These are phyloP conservation scores for Fusarium decemcellulare DNA, from an alignment of 2,329 filamentous ascomycete genomes.

Conservation along the genomic window DNA sequence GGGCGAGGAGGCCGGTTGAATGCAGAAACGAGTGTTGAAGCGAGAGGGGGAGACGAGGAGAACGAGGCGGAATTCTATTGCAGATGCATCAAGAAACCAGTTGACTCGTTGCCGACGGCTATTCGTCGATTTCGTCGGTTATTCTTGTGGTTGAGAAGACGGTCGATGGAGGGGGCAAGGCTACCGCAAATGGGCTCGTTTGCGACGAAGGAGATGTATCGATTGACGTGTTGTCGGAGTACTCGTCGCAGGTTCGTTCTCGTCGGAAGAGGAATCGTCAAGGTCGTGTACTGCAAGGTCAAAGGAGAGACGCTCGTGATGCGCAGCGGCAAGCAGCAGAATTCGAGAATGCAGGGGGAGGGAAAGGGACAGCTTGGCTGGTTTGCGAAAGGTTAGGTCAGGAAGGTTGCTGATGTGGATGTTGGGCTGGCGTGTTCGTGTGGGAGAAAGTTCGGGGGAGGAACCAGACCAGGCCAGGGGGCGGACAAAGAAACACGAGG, in stretches of 20 bases:
- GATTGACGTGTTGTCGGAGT: constrained; percentile 31
- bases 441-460: constrained; percentile 42
- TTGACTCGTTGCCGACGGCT: constrained; percentile 1
- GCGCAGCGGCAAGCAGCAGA: constrained; percentile 33
- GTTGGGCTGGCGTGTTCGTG: constrained; percentile 27
- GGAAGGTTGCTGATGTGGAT: constrained; percentile 35
- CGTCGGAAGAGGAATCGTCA: constrained; percentile 20
- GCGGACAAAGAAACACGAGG: constrained; percentile 23
- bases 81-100: constrained; percentile 41
- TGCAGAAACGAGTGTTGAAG: constrained; percentile 34
- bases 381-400: constrained; percentile 36
- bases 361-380: constrained; percentile 48
- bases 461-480: constrained; percentile 37
- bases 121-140: constrained; percentile 13
- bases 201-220: constrained; percentile 33
- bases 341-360: constrained; percentile 35
- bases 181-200: constrained; percentile 16
- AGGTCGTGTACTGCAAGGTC: constrained; percentile 27
- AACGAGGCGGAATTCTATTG: constrained; percentile 27
- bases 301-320: constrained; percentile 37
- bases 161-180: constrained; percentile 19
- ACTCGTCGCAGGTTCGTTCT: constrained; percentile 28
- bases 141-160: constrained; percentile 15
- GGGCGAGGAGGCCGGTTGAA: constrained; percentile 37
- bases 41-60: constrained; percentile 1